Conservation (phyloP, 1,284 basidiomycete species). For the Malassezia sympodialis region DNA sequence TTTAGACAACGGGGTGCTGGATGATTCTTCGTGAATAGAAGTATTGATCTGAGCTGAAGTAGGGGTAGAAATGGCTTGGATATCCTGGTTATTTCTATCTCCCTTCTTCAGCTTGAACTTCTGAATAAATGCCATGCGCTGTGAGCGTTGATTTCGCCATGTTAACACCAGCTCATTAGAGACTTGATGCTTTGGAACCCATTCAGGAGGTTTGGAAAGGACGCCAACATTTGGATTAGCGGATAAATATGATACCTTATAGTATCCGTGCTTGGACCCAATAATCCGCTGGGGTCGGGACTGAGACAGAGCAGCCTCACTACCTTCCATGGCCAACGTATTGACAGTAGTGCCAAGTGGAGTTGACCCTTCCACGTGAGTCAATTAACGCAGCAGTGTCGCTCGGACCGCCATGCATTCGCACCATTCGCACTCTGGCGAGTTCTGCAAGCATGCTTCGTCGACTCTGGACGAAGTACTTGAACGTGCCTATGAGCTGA, state of each 20-base stretch:
- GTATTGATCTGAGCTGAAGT: neutral
- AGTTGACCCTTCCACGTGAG: neutral
- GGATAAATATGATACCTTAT: slow-evolving; percentile 12
- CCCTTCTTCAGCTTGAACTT: neutral
- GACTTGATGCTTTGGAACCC: slow-evolving; percentile 13
- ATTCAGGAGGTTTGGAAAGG: slow-evolving; percentile 1
- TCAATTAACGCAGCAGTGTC: neutral
- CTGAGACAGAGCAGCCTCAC: neutral
- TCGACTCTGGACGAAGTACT: slow-evolving; percentile 71
- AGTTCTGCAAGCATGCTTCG: slow-evolving; percentile 84
- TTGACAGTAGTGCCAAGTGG: neutral
- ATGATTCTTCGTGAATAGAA: neutral
- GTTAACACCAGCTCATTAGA: neutral
- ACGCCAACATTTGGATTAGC: neutral
- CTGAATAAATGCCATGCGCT: slow-evolving; percentile 1
- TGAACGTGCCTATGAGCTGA: slow-evolving; percentile 62
- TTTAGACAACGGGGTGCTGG: neutral
- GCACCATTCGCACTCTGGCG: slow-evolving; percentile 90
- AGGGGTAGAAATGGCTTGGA: neutral
- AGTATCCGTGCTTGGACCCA: slow-evolving; percentile 16
- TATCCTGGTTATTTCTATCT: neutral
- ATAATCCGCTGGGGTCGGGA: slow-evolving; percentile 9
- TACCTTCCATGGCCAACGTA: neutral
- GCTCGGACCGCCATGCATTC: slow-evolving; percentile 25
- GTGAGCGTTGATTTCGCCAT: slow-evolving; percentile 6